Conservation (phyloP, 2,329 filamentous ascomycete genomes). For the Cyphellophora attinorum region DNA sequence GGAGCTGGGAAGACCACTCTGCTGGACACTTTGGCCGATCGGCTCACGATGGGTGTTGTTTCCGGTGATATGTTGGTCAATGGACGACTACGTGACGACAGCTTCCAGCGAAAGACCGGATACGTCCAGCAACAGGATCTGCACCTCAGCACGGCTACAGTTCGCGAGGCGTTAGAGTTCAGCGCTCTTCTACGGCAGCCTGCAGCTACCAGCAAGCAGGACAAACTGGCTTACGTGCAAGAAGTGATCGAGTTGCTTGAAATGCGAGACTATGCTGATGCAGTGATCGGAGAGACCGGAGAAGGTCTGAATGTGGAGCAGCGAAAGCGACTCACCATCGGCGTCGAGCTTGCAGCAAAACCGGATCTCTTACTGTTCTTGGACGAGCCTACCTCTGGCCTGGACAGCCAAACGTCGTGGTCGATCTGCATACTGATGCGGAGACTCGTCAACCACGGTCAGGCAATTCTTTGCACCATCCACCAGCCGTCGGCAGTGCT, state of each 20-base stretch:
- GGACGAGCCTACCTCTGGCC: conserved; percentile 51
- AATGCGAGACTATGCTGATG: conserved; percentile 83
- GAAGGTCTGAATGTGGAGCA: conserved; percentile 57
- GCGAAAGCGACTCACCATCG: conserved; percentile 74
- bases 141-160: conserved; percentile 72
- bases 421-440: conserved; percentile 54
- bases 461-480: conserved; percentile 47
- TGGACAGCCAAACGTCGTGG: conserved; percentile 56
- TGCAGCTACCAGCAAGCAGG: conserved; percentile 54
- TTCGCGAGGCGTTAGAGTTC: conserved; percentile 79
- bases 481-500: conserved; percentile 47
- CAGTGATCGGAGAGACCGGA: conserved; percentile 78
- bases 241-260: conserved; percentile 84
- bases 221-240: conserved; percentile 85
- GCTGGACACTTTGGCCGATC: conserved; percentile 73
- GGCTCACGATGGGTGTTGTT: conserved; percentile 80
- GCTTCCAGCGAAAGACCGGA: conserved; percentile 83
- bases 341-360: conserved; percentile 71
- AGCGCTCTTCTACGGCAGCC: conserved; percentile 79
- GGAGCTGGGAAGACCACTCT: conserved; percentile 89
- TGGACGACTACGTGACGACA: conserved; percentile 60
- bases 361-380: conserved; percentile 57
- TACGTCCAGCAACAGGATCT: conserved; percentile 91
- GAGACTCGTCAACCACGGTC: conserved; percentile 48
- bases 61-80: conserved; percentile 77